phyloP scores from a whole-genome alignment of 306 rosid genomes.

The Trifolium dubium region DNA sequence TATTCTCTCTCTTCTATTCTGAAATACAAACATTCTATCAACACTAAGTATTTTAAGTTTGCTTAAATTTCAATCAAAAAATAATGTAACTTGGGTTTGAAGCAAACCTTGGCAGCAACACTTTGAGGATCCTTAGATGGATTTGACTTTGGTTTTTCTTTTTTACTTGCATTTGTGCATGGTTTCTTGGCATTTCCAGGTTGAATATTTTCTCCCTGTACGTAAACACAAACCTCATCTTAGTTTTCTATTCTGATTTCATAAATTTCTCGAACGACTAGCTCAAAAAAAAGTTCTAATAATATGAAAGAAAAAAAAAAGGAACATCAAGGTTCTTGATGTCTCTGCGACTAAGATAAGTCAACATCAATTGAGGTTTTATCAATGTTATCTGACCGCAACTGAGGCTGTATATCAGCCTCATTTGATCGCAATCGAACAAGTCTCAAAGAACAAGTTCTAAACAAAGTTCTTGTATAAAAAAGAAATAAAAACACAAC shows the following conservation, averaged over 20 bases:
- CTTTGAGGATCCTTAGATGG: conserved; percentile 83
- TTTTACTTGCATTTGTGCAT: conserved; percentile 54
- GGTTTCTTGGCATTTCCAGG: conserved; percentile 59
- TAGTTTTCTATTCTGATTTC: conserved; percentile 4
- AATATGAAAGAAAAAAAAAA: neutral
- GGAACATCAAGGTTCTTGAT: neutral
- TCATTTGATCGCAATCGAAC: neutral
- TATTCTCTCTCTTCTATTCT: conserved; percentile 96
- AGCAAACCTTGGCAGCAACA: conserved; percentile 90
- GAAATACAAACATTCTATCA: conserved; percentile 56
- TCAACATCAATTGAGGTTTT: neutral
- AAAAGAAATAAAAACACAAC: too few species aligned
- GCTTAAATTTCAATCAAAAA: conserved; percentile 45
- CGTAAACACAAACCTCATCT: conserved; percentile 9
- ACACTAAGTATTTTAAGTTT: conserved; percentile 23
- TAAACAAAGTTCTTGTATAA: too few species aligned
- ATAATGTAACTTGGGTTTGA: conserved; percentile 39
- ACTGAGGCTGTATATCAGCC: neutral
- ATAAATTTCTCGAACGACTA: neutral
- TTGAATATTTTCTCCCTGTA: conserved; percentile 60
- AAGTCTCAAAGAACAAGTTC: too few species aligned
- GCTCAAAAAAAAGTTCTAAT: neutral
- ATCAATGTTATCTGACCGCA: neutral
- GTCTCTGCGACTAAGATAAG: neutral
- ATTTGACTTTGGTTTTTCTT: conserved; percentile 59